A percentile compares a stretch with the other conserved stretches of the same genome.
Evolutionary conservation across 768 basidiomycete species (phyloP).

Genomic region (Boletus reticuloceps): DNA sequence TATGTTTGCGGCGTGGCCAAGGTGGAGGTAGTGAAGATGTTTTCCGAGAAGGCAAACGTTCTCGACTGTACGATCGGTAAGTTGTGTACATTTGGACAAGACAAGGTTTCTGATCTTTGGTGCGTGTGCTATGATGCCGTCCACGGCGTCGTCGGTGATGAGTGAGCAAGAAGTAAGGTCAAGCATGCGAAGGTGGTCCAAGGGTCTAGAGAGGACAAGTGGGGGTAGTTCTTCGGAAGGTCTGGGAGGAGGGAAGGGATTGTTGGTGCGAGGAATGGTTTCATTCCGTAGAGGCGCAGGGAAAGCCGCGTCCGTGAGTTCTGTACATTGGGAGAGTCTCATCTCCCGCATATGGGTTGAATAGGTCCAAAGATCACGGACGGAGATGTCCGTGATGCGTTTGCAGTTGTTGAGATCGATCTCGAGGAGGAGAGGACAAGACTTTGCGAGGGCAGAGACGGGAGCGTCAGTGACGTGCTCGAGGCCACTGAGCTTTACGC

Average conservation of each 20-base stretch:
- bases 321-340: slow-evolving; percentile 73
- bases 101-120: slow-evolving; percentile 85
- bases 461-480: slow-evolving; percentile 72
- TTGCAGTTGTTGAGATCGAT: slow-evolving; percentile 89
- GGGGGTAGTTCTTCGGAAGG: slow-evolving; percentile 53
- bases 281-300: slow-evolving; percentile 58
- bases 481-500: slow-evolving; percentile 86
- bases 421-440: slow-evolving; percentile 86
- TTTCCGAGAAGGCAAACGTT: slow-evolving; percentile 87
- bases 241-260: slow-evolving; percentile 42
- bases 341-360: slow-evolving; percentile 88
- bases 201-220: slow-evolving; percentile 57
- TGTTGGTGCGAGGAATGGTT: slow-evolving; percentile 35
- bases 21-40: slow-evolving; percentile 90
- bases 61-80: slow-evolving; percentile 82
- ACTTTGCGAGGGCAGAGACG: slow-evolving; percentile 70
- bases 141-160: slow-evolving; percentile 81
- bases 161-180: slow-evolving; percentile 85
- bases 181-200: slow-evolving; percentile 89
- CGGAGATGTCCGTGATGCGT: slow-evolving; percentile 68
- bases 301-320: slow-evolving; percentile 83
- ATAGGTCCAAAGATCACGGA: slow-evolving; percentile 82
- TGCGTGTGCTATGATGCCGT: slow-evolving; percentile 76
- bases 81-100: slow-evolving; percentile 74
- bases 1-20: slow-evolving; percentile 88